Evolutionary conservation across 2,329 filamentous ascomycete species (phyloP), one percentile per base, ranked within the genome.

Genomic region (Aspergillus novofumigatus): DNA sequence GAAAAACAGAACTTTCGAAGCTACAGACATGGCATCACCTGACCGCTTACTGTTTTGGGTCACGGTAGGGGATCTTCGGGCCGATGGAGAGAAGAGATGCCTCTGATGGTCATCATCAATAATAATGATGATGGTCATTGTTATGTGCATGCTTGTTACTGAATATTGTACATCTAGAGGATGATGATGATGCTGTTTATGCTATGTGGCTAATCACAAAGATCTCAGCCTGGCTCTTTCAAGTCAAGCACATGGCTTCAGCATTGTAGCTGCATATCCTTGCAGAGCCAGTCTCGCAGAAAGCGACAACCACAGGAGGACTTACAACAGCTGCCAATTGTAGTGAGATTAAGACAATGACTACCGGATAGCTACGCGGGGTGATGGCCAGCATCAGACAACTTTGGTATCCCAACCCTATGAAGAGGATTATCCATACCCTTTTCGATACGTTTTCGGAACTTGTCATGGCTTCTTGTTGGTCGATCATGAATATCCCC

Each of bases 1-100:
- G 53, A 60, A 62, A 64, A 64, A 58, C 56, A 60, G 59, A 59
- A 61, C 52, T 57, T 62, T 62, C 48, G 51, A 26, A 52, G 57
- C 56, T 53, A 38, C 52, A 50, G 55, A 49, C 52, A 41, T 52
- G 23, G 47, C 42, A 53, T 63, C 58, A 63, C 58, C 61, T 63
- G 61, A 63, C 59, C 49, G 49, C 49, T 41, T 41, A 38, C 49
- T 7, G 11, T 47, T 14, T 23, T 26, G 10, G 44, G 44, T 23
- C 3, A 23, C 3, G 11, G 11, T 17, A 8, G 44, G 44, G 44
- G 14, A 47, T 38, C 5, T 7, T 23, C 44, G 44, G 44, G 10
- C 44, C 44, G 44, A 26, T 47, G 44, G 44, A 47, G 14, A 23
- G 44, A 20, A 23, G 9, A 26, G 44, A 23, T 23, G 23, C 23